A percentile compares a stretch with the other conserved stretches of the same genome.
phyloP scores from a whole-genome alignment of 1,284 basidiomycete genomes.

The Pseudozyma hubeiensis region DNA sequence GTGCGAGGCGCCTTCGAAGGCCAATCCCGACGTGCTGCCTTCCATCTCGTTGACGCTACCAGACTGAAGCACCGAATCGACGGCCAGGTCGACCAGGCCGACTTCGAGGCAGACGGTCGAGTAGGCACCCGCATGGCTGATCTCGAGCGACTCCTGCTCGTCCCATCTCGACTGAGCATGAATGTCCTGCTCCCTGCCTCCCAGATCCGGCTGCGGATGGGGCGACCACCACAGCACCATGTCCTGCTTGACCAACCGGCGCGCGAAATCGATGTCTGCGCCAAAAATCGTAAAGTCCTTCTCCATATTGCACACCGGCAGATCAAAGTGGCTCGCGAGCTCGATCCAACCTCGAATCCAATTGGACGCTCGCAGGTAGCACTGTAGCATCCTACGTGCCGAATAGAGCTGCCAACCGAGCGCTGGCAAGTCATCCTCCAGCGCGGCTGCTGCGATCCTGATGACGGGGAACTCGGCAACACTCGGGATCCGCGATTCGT shows the following conservation, averaged over 20 bases:
- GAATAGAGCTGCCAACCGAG: constrained; percentile 73
- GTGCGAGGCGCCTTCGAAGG: constrained; percentile 82
- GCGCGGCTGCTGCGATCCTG: constrained; percentile 81
- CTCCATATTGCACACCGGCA: constrained; percentile 89
- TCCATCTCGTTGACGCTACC: constrained; percentile 95
- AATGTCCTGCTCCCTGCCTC: constrained; percentile 89
- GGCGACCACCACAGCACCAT: constrained; percentile 95
- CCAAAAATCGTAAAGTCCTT: constrained; percentile 87
- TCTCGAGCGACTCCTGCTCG: constrained; percentile 82
- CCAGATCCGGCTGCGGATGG: constrained; percentile 84
- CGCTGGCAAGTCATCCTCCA: constrained; percentile 74
- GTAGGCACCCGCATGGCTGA: constrained; percentile 86
- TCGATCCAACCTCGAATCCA: constrained; percentile 87
- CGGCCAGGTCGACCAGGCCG: constrained; percentile 88
- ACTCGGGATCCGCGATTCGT: constrained; percentile 80
- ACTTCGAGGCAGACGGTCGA: constrained; percentile 93
- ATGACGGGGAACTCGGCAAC: constrained; percentile 84
- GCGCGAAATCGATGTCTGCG: constrained; percentile 90
- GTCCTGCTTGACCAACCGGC: constrained; percentile 86
- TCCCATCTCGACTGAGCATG: constrained; percentile 71
- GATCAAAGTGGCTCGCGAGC: constrained; percentile 89
- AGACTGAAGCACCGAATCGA: constrained; percentile 93
- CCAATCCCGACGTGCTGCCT: constrained; percentile 79
- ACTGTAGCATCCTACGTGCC: constrained; percentile 78
- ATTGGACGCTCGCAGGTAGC: constrained; percentile 81